Evolutionary conservation across 371 early-diverging fungal genomes (phyloP), one percentile per base, ranked within the genome.

Genomic region (Lichtheimia hyalospora): DNA sequence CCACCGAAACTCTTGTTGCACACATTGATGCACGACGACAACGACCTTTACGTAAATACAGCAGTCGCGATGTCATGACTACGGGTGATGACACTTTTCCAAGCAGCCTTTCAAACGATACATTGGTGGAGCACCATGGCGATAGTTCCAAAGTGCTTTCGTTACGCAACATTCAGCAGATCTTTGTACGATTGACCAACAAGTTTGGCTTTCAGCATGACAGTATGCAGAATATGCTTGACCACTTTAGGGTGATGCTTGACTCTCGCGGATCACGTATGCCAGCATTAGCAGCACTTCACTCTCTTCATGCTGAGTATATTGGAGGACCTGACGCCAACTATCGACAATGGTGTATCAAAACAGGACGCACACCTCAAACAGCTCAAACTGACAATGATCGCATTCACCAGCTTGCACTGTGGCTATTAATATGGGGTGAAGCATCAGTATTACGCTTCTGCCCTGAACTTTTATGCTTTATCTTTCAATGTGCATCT

Each of bases 381-480:
- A 87, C 89, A 41, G 87, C 90, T 6, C 88, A 86, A 58, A 73
- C 89, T n/a, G 86, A 92, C 61, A 66, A 83, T 54, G 64, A 54
- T n/a, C 82, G 88, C n/a, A 71, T 88, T 3, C 82, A 84, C 14
- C 91, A 93, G 50, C 67, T 95, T 2, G 90, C 90, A 0, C 83
- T 93, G 28, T 94, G 87, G 75, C 77, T 92, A 40, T 67, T 92
- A 24, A 73, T 95, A n/a, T 95, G 95, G 95, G 93, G 87, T 16
- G 95, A 95, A 68, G 92, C 91, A 16, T 80, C 91, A 0, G 86
- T 87, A 15, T 62, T 95, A 44, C 88, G 95, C 15, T 92, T 89
- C 68, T 79, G 84, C 5, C 84, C 93, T 25, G 94, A 94, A 75
- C 81, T 77, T 28, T 77, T 95, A 14, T 92, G 93, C 66, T 94